Base-by-base conservation (phyloP, 2,329 filamentous ascomycete species). In the Pochonia chlamydosporia region DNA sequence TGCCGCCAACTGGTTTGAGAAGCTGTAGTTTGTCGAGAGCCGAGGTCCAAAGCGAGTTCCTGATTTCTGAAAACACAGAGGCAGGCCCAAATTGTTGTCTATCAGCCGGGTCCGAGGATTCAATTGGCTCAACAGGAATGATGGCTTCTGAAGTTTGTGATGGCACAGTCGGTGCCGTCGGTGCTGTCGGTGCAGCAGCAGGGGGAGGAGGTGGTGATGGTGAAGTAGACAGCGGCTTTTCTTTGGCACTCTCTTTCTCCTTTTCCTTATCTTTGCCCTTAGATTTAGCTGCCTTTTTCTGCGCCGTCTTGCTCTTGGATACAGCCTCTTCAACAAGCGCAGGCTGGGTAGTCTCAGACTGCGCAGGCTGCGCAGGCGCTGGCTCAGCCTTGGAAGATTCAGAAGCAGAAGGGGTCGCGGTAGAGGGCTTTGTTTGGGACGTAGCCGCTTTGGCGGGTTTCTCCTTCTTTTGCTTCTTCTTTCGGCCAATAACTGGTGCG, bases 401-500 rank as follows among this genome's bases (percentile, higher is more conserved):
- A 23, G 35, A 10, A 23, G 16, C 16, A 18, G 31, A 10, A 21
- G 30, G 9, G 8, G 37, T 18, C 11, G 43, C 16, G 21, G 24
- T 21, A 5, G 30, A 45, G 18, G 50, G 35, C 14, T 45, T 48
- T 28, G 56, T 8, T 14, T 52, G 50, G 11, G 44, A 5, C 4
- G 46, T 36, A 16, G 55, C 10, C 11, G 56, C 45, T 37, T 64
- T 64, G 7, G 46, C 28, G 13, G 64, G 63, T 57, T 80, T 84
- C 56, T 85, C 82, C 67, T 89, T 92, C 73, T 87, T 90, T 62
- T 87, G 81, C 69, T 92, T 93, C 73, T 89, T 92, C 73, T 90
- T 90, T 44, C 88, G 80, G 28, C 86, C 86, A 42, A 89, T 63
- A 35, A 95, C 85, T 0, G 89, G 88, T 7, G 82, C 88, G 54